phyloP scores from a whole-genome alignment of 768 basidiomycete genomes.

The Termitomyces heimii region DNA sequence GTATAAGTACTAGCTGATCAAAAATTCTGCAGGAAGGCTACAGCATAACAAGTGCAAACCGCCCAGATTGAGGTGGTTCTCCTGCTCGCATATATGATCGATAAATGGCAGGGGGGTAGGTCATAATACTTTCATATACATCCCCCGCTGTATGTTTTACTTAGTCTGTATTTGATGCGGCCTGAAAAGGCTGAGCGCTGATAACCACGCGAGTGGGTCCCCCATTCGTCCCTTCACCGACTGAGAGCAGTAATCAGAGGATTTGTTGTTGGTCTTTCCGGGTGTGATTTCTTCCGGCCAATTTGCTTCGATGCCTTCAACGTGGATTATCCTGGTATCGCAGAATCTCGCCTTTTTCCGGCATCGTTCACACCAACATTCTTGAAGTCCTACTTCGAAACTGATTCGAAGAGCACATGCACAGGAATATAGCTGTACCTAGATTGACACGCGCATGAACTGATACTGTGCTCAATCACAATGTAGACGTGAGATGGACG shows the following conservation, averaged over 20 bases:
- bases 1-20: slow-evolving; percentile 11
- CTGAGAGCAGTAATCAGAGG: not conserved
- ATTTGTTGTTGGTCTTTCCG: not conserved
- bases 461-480: not conserved
- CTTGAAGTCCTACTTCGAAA: not conserved
- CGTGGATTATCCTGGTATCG: not conserved
- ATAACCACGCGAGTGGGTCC: not conserved
- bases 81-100: not conserved
- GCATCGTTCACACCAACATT: not conserved
- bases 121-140: not conserved
- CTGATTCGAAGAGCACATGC: not conserved
- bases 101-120: not conserved
- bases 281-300: not conserved
- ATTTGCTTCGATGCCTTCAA: not conserved
- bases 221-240: not conserved
- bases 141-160: not conserved
- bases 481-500: not conserved
- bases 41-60: slow-evolving; percentile 31
- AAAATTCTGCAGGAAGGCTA: slow-evolving; percentile 26
- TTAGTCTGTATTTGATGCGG: not conserved
- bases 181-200: not conserved
- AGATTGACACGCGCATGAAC: not conserved
- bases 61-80: not conserved
- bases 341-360: not conserved
- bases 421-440: too few species aligned